Conservation (phyloP, 2,329 filamentous ascomycete genomes). For the Talaromyces sp. region DNA sequence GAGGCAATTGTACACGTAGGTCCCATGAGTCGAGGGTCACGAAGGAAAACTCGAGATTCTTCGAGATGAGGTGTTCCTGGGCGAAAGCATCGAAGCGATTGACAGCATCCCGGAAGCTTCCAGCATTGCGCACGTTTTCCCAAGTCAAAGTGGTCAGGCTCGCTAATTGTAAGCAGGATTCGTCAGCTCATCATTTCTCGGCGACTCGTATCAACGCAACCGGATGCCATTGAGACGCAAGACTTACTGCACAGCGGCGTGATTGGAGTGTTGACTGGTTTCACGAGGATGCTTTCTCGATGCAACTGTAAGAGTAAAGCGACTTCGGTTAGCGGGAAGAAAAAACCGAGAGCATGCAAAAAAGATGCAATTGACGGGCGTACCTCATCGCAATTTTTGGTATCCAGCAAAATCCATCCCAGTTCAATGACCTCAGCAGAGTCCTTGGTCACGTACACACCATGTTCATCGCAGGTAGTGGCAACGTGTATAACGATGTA, state of each 20-base stretch:
- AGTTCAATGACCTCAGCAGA: conserved; percentile 99
- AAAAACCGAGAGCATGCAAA: conserved; percentile 14
- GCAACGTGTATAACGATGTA: conserved; percentile 98
- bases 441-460: conserved; percentile 98
- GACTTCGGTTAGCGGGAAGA: conserved; percentile 32
- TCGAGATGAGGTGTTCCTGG: conserved; percentile 81
- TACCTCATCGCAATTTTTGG: conserved; percentile 90
- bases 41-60: conserved; percentile 96
- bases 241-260: conserved; percentile 97
- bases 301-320: conserved; percentile 62
- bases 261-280: conserved; percentile 97
- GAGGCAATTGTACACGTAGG: conserved; percentile 91
- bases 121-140: conserved; percentile 97
- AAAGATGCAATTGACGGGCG: conserved; percentile 29
- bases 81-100: conserved; percentile 92
- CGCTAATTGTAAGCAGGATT: conserved; percentile 52
- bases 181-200: conserved; percentile 16
- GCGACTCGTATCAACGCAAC: neutral
- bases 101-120: conserved; percentile 94
- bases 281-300: conserved; percentile 93
- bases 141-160: conserved; percentile 96
- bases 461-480: conserved; percentile 98
- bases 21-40: conserved; percentile 99
- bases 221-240: conserved; percentile 27
- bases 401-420: conserved; percentile 93